Evolutionary conservation across 176 grass and related monocot species (phyloP).

Genomic region (Musa acuminata): DNA sequence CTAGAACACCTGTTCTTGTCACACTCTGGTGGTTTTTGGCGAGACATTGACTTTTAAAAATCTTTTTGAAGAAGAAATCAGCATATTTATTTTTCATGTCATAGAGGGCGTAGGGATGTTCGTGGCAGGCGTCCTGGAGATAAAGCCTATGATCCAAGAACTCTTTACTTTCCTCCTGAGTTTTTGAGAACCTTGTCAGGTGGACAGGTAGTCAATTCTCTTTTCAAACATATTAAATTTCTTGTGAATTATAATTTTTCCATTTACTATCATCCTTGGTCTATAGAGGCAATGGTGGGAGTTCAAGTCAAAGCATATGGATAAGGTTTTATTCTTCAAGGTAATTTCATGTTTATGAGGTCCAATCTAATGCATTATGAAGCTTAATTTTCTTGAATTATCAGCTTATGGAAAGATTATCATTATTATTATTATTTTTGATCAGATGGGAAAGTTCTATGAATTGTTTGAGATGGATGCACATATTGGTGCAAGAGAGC

Average conservation of each 20-base stretch:
- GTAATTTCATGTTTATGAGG: conserved; percentile 23
- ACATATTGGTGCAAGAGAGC: conserved; percentile 82
- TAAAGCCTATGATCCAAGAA: conserved; percentile 64
- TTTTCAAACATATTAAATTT: conserved; percentile 11
- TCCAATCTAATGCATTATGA: background rate
- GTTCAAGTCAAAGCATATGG: conserved; percentile 95
- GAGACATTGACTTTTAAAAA: no score
- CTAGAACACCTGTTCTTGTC: background rate
- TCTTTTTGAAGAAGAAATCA: background rate
- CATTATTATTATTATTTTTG: conserved; percentile 17
- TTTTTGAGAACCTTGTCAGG: conserved; percentile 75
- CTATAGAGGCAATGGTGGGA: conserved; percentile 98
- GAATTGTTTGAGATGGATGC: conserved; percentile 98
- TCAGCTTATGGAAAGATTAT: background rate
- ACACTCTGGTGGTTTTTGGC: background rate
- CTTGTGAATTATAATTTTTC: conserved; percentile 2
- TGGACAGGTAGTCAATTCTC: conserved; percentile 54
- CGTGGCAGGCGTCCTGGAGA: conserved; percentile 50
- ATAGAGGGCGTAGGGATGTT: conserved; percentile 68
- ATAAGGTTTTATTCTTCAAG: conserved; percentile 97
- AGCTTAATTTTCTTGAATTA: background rate
- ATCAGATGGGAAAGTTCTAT: conserved; percentile 97
- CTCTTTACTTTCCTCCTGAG: conserved; percentile 60
- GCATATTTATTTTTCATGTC: background rate
- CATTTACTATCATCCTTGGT: conserved; percentile 26